These are phyloP conservation scores for Craterostigma plantagineum DNA, from an alignment of 257 asterid genomes.

Conservation along the genomic window DNA sequence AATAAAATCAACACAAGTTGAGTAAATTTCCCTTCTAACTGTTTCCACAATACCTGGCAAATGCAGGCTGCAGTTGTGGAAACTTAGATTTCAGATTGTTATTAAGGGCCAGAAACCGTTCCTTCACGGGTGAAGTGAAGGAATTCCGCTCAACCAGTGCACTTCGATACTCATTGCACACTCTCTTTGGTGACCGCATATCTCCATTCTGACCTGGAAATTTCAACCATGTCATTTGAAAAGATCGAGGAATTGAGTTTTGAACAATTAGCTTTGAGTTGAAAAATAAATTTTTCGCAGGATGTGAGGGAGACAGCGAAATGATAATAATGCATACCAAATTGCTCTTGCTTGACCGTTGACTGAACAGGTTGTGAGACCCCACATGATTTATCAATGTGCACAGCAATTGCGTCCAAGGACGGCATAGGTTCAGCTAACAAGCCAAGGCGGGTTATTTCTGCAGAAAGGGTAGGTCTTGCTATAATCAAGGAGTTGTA, in stretches of 20 bases:
- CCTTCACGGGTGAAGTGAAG: slow-evolving; percentile 93
- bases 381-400: slow-evolving; percentile 40
- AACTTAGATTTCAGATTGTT: slow-evolving; percentile 51
- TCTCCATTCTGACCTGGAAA: slow-evolving; percentile 68
- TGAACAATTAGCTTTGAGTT: background rate
- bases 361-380: slow-evolving; percentile 25
- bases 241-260: background rate
- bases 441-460: slow-evolving; percentile 72
- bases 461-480: slow-evolving; percentile 63
- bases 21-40: slow-evolving; percentile 6
- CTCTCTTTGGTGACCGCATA: slow-evolving; percentile 77
- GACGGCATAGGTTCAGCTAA: slow-evolving; percentile 98
- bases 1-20: no score
- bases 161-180: slow-evolving; percentile 66
- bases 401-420: slow-evolving; percentile 88
- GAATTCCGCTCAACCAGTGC: slow-evolving; percentile 82
- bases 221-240: slow-evolving; percentile 4
- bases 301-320: background rate
- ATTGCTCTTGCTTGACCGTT: slow-evolving; percentile 38
- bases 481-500: slow-evolving; percentile 90
- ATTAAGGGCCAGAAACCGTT: slow-evolving; percentile 60
- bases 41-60: slow-evolving; percentile 50
- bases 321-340: slow-evolving; percentile 24
- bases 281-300: background rate
- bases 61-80: slow-evolving; percentile 82